phyloP scores from a whole-genome alignment of 805 yeast species.

The Pichia nanzhaoensis region DNA sequence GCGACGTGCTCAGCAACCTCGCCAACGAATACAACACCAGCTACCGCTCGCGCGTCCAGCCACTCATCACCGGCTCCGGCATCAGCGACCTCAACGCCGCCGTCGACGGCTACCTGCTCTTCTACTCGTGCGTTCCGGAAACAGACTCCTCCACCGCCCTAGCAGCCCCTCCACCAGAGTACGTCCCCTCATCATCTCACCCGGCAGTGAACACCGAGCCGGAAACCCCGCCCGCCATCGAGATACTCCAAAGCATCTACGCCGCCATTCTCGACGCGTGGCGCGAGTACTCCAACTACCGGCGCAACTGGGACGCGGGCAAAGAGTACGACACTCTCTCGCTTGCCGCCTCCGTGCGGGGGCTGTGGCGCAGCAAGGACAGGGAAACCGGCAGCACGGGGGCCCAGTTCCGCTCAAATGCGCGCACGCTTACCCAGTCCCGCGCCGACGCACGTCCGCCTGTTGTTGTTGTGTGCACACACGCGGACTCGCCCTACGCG shows the following conservation, averaged over 20 bases:
- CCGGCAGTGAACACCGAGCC: background rate
- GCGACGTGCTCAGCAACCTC: slow-evolving; percentile 51
- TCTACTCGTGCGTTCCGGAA: slow-evolving; percentile 62
- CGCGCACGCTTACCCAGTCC: too few relatives aligned
- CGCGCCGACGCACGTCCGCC: slow-evolving; percentile 42
- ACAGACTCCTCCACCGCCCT: slow-evolving; percentile 29
- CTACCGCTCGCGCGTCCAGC: slow-evolving; percentile 42
- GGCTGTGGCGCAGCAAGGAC: slow-evolving; percentile 44
- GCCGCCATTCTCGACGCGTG: slow-evolving; percentile 64
- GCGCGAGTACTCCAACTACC: slow-evolving; percentile 56
- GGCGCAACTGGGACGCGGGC: slow-evolving; percentile 52
- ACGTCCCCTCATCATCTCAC: background rate
- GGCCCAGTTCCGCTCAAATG: background rate
- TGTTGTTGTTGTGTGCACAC: slow-evolving; percentile 60
- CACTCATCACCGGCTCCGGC: slow-evolving; percentile 69
- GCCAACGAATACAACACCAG: slow-evolving; percentile 15
- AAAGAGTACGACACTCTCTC: slow-evolving; percentile 64
- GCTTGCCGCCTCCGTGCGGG: slow-evolving; percentile 48
- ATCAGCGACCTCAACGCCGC: slow-evolving; percentile 71
- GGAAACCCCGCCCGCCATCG: slow-evolving; percentile 18
- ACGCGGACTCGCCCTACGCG: slow-evolving; percentile 46
- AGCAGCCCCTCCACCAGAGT: slow-evolving; percentile 15
- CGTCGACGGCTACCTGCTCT: slow-evolving; percentile 66
- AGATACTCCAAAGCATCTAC: slow-evolving; percentile 41
- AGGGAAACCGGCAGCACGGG: background rate